Conservation (phyloP, 768 basidiomycete species). For the Xerocomus potaroensis region DNA sequence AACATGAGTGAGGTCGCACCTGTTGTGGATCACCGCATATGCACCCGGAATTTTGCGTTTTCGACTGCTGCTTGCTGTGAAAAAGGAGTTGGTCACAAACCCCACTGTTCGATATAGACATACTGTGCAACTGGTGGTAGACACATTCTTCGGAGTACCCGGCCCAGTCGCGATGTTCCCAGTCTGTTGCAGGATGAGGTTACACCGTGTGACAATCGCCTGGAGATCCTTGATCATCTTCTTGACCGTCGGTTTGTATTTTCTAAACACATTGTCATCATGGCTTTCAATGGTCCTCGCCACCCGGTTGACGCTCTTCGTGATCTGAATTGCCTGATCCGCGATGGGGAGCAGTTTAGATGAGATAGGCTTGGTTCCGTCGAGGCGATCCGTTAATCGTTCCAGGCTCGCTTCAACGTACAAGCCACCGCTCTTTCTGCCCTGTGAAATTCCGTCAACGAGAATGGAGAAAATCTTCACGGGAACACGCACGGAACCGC, state of each 20-base stretch:
- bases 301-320: constrained; percentile 1
- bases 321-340: neutral
- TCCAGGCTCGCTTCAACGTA: constrained; percentile 16
- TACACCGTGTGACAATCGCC: constrained; percentile 17
- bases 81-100: neutral
- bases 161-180: constrained; percentile 13
- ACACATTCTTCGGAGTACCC: constrained; percentile 12
- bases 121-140: too few relatives aligned
- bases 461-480: neutral
- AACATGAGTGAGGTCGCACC: neutral
- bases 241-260: constrained; percentile 6
- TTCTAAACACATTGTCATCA: constrained; percentile 2
- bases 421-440: constrained; percentile 11
- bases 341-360: constrained; percentile 10
- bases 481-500: constrained; percentile 5
- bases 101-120: neutral
- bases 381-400: constrained; percentile 7
- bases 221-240: constrained; percentile 13
- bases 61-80: constrained; percentile 11
- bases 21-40: neutral
- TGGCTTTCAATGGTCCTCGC: constrained; percentile 4
- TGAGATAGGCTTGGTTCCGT: constrained; percentile 14
- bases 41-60: constrained; percentile 9
- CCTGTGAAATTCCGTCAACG: neutral
- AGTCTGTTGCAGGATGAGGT: constrained; percentile 16